Base-by-base conservation (phyloP, 2,329 filamentous ascomycete species). In the Colletotrichum gigasporum region DNA sequence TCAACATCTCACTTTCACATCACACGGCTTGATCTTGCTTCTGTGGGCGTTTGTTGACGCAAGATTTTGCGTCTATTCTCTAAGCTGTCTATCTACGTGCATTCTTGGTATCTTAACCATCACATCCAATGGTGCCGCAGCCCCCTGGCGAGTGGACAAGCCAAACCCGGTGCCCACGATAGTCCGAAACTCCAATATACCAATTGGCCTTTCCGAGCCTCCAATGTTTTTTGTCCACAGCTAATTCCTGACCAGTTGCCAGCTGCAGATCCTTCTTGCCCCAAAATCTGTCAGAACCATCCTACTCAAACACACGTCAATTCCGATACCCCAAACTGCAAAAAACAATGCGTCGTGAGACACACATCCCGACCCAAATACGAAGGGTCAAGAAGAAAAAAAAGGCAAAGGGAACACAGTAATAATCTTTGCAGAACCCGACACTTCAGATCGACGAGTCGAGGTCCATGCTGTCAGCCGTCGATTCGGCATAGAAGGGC, bases 391-490 rank as follows among this genome's bases (percentile, higher is more conserved):
- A n/a, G n/a, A n/a, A n/a, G n/a, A n/a, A n/a, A n/a, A n/a, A 34
- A 14, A 10, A 34, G 10, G 32, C 32, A 9, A 34, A 34, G 10
- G 10, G 32, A 14, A 10, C 14, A 14, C 32, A 9, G 32, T 34
- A 34, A 14, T 14, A 4, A 10, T 5, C 32, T 18, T 18, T 16
- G 18, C 5, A 10, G 16, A 24, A 14, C 18, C 14, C 10, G 20
- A 9, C 28, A 34, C 26, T 20, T 42, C 45, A 65, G 45, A 47
- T 16, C 16, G 11, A 34, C 14, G n/a, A n/a, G 9, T 65, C 63
- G 12, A 65, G 2, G 3, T 65, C 63, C 63, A 65, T 65, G 16
- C 37, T 41, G 4, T 65, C 59, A 4, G 39, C 44, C 3, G 64
- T 20, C 12, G 63, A 65, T 26, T 64, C 62, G 12, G 37, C 42